Percentiles rank a stretch among this genome's conserved stretches.
Evolutionary conservation across 1,139 yeast genomes (phyloP).

Genomic region (Hyphopichia khmerensis): DNA sequence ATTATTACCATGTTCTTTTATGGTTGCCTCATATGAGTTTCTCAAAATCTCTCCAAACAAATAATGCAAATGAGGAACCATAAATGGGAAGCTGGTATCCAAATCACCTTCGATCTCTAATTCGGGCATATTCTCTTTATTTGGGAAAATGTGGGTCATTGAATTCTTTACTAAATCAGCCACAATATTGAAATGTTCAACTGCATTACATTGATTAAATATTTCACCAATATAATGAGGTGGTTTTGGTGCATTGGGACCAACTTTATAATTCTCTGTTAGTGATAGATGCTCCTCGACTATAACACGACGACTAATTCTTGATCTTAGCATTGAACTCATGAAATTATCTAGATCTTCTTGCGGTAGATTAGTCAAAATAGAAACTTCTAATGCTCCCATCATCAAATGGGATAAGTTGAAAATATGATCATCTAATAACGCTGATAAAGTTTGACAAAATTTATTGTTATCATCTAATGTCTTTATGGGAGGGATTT

Average conservation of each 20-base stretch:
- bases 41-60: conserved; percentile 83
- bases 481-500: conserved; percentile 62
- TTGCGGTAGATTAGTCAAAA: conserved; percentile 60
- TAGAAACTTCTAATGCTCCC: conserved; percentile 86
- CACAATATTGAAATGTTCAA: conserved; percentile 55
- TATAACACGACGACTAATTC: conserved; percentile 85
- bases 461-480: conserved; percentile 74
- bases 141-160: conserved; percentile 52
- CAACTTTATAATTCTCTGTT: conserved; percentile 55
- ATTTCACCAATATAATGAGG: conserved; percentile 84
- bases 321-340: conserved; percentile 74
- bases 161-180: conserved; percentile 50
- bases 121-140: conserved; percentile 65
- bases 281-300: conserved; percentile 87
- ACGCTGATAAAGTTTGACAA: conserved; percentile 58
- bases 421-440: conserved; percentile 74
- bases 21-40: conserved; percentile 80
- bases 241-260: conserved; percentile 49
- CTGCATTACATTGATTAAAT: conserved; percentile 74
- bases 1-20: conserved; percentile 36
- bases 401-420: conserved; percentile 86
- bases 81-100: conserved; percentile 69
- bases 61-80: conserved; percentile 83
- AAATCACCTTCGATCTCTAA: conserved; percentile 68
- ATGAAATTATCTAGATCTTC: conserved; percentile 66